Base-by-base conservation (phyloP, 169 alveolate species). In the Plasmodium chabaudi region DNA sequence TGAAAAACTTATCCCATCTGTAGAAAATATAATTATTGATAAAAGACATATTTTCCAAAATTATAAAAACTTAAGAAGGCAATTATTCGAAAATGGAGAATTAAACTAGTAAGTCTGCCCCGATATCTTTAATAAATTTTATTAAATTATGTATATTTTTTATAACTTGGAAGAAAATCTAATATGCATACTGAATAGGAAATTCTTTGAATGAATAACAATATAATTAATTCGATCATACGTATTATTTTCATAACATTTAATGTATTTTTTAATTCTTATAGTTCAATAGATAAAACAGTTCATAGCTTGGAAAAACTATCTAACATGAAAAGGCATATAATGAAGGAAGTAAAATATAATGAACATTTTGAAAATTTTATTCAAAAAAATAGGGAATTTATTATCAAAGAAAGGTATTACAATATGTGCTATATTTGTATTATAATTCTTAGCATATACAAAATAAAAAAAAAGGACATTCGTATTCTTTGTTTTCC, bases 261-360 rank as follows among this genome's bases (percentile, higher is more conserved):
- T 34, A 34, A 34, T 34, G 4, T 61, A 42, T 47, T 21, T 46
- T n/a, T 65, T 12, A 42, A 27, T 42, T 65, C 23, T 44, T 68
- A 13, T 68, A 77, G 88, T 57, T 53, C 88, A 46, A 64, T 77
- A 77, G 88, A 77, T 44, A 77, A 77, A 77, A 77, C 63, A 27
- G 42, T 77, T 15, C 88, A 77, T 27, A 77, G 63, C 15, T 4
- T 77, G 27, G 88, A 68, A 44, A 63, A 64, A 47, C 19, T 77
- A 56, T 27, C 23, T n/a, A 61, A 69, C 68, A 3, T 61, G 10
- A 70, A 77, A 63, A 77, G 64, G 12, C 23, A 27, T 23, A 27
- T 6, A 9, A 61, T 49, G 9, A 51, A 21, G n/a, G 46, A 61
- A 51, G 17, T 65, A 53, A 77, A 47, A 25, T 69, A 47, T 17